Evolutionary conservation across 306 rosid genomes (phyloP), one percentile per base, ranked within the genome.

Genomic region (Inga leiocalycina): DNA sequence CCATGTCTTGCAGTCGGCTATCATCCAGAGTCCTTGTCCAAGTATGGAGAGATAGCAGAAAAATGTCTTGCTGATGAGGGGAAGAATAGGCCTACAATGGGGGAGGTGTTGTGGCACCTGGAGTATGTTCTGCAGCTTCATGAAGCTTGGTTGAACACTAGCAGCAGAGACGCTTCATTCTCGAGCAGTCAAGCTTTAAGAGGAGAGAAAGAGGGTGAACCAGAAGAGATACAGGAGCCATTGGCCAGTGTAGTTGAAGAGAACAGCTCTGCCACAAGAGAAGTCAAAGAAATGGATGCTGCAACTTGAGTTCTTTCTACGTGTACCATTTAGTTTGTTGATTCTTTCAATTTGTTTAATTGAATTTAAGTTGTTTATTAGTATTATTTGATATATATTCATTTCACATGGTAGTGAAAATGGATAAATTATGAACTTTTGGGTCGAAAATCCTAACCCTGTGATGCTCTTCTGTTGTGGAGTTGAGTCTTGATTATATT

Each of bases 31-130:
- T 94, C 99, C 32, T 56, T 92, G 89, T 72, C 88, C 12, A 94
- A 86, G 84, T 92, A 87, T 70, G 98, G 92, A 35, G 98, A 96
- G 85, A 92, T 96, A 77, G 98, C 99, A 0, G 98, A 90, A 81
- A 94, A 96, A 82, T 96, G 99, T 71, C 93, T 96, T 9, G 98
- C 95, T 3, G 99, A 96, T 9, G 97, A 92, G 24, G 98, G 99
- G 34, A 96, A 90, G 86, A 90, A 80, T 74, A 90, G 98, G 66
- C 98, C 99, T 1, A 90, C 97, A 8, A 92, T 96, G 98, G 99
- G 99, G 75, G 97, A 96, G 80, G 97, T 96, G 69, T 72, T 94
- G 48, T 94, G 99, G 99, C 94, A 96, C 84, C 90, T 96, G 85
- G 99, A 96, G 79, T 90, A 92, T 85, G 90, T 91, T 57, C 80